Evolutionary conservation across 2,329 filamentous ascomycete genomes (phyloP), one percentile per base, ranked within the genome.

Genomic region (Coniochaeta sp.): DNA sequence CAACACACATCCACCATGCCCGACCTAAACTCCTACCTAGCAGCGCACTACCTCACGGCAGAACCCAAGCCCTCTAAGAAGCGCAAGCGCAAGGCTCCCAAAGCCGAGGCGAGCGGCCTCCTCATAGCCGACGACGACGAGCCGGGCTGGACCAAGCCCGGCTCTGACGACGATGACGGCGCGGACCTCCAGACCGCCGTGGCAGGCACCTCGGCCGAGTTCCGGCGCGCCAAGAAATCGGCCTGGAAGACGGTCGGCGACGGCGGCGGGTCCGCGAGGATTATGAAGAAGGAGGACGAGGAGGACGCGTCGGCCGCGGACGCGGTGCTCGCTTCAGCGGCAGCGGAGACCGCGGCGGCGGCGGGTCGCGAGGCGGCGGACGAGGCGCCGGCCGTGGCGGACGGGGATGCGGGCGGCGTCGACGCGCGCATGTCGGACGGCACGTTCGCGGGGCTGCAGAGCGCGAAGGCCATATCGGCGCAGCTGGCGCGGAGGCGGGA

Each of bases 361-460:
- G 71, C 72, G 19, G 73, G 73, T 47, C 80, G 67, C 60, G 79
- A 78, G 14, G 81, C 82, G 50, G 81, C 82, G 30, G 75, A 75
- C n/a, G 47, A 52, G 47, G 47, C 47, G 24, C 47, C 47, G 54
- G 81, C 81, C 1, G 71, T 79, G 0, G 65, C 84, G 2, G 75
- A 75, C 0, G 77, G 75, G 1, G 79, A 79, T 17, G 81, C 79
- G n/a, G n/a, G n/a, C n/a, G n/a, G n/a, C n/a, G n/a, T n/a, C 34
- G 77, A 80, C 3, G 60, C n/a, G 75, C 85, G 85, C 65, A 96
- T 97, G 91, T 89, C 90, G 62, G 91, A 92, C 64, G 95, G 95
- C 19, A 92, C 90, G 2, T 85, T 89, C 68, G 93, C 92, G 0
- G 95, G 95, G 1, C 78, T 99, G 16, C 95, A 99, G 74, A 91